These are phyloP conservation scores for Dipodascopsis tothii DNA, from an alignment of 805 yeast genomes.

Conservation along the genomic window DNA sequence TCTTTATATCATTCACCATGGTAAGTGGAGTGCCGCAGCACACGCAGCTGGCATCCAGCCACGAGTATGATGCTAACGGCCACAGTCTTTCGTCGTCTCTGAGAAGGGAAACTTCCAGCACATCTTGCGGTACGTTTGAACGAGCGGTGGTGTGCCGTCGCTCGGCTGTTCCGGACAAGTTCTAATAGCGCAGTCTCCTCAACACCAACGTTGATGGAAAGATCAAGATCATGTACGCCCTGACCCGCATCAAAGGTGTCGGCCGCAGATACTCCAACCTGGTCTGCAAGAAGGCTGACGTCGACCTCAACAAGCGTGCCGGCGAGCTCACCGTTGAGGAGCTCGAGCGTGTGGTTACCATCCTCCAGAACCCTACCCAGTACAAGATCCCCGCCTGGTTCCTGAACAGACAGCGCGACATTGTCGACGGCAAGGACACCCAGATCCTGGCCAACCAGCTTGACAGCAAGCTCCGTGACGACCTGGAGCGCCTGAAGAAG, in stretches of 20 bases:
- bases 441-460: conserved; percentile 98
- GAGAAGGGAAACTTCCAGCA: conserved; percentile 99
- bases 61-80: too few relatives aligned
- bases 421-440: conserved; percentile 97
- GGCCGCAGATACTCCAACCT: conserved; percentile 99
- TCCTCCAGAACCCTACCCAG: conserved; percentile 99
- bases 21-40: too few relatives aligned
- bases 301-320: conserved; percentile 91
- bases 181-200: conserved; percentile 63
- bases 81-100: conserved; percentile 97
- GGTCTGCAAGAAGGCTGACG: conserved; percentile 99
- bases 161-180: neutral
- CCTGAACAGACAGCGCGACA: conserved; percentile 98
- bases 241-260: conserved; percentile 96
- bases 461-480: conserved; percentile 99
- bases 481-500: conserved; percentile 99
- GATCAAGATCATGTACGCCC: conserved; percentile 99
- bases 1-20: too few relatives aligned
- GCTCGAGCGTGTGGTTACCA: conserved; percentile 98
- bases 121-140: conserved; percentile 91
- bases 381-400: conserved; percentile 99
- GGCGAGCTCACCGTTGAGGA: conserved; percentile 99
- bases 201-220: conserved; percentile 99
- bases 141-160: conserved; percentile 2
- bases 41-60: too few relatives aligned